Evolutionary conservation across 345 rosid genomes (phyloP), one percentile per base, ranked within the genome.

Genomic region (Boechera stricta): DNA sequence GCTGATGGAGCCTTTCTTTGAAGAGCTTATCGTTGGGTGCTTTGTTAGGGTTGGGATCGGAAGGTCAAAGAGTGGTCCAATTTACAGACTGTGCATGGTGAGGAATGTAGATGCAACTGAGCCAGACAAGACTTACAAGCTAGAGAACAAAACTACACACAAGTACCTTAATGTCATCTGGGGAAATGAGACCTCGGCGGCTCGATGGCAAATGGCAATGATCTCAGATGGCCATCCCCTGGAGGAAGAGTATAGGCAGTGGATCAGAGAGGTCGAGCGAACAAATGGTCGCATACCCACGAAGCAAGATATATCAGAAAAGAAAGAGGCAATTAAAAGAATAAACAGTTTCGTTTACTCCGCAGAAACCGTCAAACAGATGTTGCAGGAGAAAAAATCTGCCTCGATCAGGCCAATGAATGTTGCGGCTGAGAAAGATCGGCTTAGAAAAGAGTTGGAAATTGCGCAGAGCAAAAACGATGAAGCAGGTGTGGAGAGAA

Each of bases 161-260:
- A 96, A 96, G 87, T 96, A 96, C 77, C 84, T 96, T 77, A 93
- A 93, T 55, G 91, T 89, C 62, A 64, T 82, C 24, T 93, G 98
- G 99, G 99, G 99, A 10, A 88, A 87, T 74, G 98, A 93, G 56
- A 84, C 70, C 79, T 87, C 99, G 3, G 98, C 99, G 28, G 99
- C 99, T 36, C 85, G 98, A 83, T 93, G 99, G 99, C 97, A 96
- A 83, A 96, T 93, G 98, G 98, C 98, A 2, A 96, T 91, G 99
- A 85, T 93, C 82, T 96, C 99, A 9, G 99, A 96, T 80, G 89
- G 96, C 16, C 80, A 82, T 24, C 99, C 99, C 9, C 54, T 85
- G 28, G 99, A 90, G 84, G 98, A 93, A 67, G 98, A 96, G 80
- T 96, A 81, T 76, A 91, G 83, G 56, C 97, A 88, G 79, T 90